Evolutionary conservation across 1,284 basidiomycete genomes (phyloP), one percentile per base, ranked within the genome.

Genomic region (Sporisorium sorghi): DNA sequence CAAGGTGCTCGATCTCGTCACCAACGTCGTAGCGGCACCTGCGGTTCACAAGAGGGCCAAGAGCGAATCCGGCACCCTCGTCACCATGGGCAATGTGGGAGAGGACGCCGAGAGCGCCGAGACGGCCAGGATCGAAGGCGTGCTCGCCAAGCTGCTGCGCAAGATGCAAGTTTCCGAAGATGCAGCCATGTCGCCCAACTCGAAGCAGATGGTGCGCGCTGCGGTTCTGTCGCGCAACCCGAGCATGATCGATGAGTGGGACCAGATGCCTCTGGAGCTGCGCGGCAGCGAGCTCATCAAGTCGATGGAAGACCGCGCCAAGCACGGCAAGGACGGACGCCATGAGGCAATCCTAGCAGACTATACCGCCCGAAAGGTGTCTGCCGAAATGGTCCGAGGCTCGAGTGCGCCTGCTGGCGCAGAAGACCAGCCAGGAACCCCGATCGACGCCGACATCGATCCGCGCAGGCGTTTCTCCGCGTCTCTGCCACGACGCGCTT

Each of bases 1-100:
- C 46, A 57, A 56, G 23, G 73, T 81, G 35, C 68, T 80, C 17
- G 61, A 73, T n/a, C 48, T 81, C 5, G 76, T 81, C 11, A 68
- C 69, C 58, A 64, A 69, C 32, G 66, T 75, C 15, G 63, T 74
- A 4, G 58, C 71, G 15, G 46, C 57, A 40, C 71, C 71, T 15
- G 49, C 55, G 4, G 26, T 52, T 15, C 64, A 73, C 39, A 33
- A 48, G 26, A 48, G 64, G 57, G 60, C 58, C 2, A 54, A 51
- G 48, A 69, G 72, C 59, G 58, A 74, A 24, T 51, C 72, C 10
- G 58, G 42, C 3, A 35, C 56, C 4, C 5, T 58, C 7, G 12
- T 65, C 19, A 39, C 43, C 17, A 46, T 43, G 8, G 55, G 47
- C n/a, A 35, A 51, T 24, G 50, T 37, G 0, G 58, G 50, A 5